These are phyloP conservation scores for Cryptococcus floricola DNA, from an alignment of 1,284 basidiomycete species.

Conservation along the genomic window DNA sequence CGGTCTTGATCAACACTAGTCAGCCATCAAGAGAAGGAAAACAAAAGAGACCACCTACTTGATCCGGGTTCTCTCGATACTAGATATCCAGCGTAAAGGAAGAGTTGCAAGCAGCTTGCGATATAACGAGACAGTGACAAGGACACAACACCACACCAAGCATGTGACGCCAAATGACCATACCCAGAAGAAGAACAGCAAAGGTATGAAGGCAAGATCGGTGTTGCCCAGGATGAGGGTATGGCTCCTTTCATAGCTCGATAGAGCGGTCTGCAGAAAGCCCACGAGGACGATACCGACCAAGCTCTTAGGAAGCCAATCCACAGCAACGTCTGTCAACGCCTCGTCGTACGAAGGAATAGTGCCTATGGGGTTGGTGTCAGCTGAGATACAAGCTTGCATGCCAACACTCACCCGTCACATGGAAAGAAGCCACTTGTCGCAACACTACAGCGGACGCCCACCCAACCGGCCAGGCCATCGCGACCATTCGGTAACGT, in stretches of 20 bases:
- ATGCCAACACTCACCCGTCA: slow-evolving; percentile 8
- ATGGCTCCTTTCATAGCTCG: background rate
- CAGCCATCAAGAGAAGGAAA: too few relatives aligned
- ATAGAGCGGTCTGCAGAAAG: background rate
- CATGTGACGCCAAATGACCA: slow-evolving; percentile 15
- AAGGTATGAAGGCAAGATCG: slow-evolving; percentile 5
- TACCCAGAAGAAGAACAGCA: slow-evolving; percentile 8
- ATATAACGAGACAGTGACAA: background rate
- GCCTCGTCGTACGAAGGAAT: background rate
- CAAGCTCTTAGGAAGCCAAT: background rate
- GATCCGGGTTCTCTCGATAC: too few relatives aligned
- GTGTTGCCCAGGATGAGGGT: slow-evolving; percentile 12
- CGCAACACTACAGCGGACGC: slow-evolving; percentile 42
- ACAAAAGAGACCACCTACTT: too few relatives aligned
- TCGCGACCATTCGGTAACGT: slow-evolving; percentile 66
- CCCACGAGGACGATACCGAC: background rate
- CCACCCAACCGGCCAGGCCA: slow-evolving; percentile 68
- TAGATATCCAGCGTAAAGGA: too few relatives aligned
- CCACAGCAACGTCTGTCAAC: background rate
- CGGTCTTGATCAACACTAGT: too few relatives aligned
- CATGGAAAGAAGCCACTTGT: slow-evolving; percentile 5
- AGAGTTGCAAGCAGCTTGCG: too few relatives aligned
- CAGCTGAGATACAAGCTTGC: background rate
- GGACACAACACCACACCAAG: background rate
- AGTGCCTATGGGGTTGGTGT: background rate